These are phyloP conservation scores for Lachancea sp. DNA, from an alignment of 805 yeast species.

Conservation along the genomic window DNA sequence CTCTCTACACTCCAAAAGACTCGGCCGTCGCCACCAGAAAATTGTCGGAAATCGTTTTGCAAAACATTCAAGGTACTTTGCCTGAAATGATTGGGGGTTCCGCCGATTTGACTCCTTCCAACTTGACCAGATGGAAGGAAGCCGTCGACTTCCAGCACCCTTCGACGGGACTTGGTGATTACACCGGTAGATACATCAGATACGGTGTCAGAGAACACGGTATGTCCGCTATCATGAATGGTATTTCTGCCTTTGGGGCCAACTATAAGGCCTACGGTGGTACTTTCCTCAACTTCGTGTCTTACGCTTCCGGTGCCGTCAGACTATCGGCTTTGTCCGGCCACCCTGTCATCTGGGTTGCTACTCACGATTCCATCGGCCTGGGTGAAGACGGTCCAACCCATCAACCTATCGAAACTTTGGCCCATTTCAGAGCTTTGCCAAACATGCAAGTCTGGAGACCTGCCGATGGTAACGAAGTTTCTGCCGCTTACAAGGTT, in stretches of 20 bases:
- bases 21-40: constrained; percentile 89
- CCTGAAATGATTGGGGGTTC: constrained; percentile 97
- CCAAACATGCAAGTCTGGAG: constrained; percentile 85
- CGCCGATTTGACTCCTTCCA: constrained; percentile 96
- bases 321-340: constrained; percentile 80
- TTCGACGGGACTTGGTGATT: constrained; percentile 70
- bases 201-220: constrained; percentile 99
- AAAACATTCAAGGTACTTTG: constrained; percentile 50
- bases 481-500: constrained; percentile 71
- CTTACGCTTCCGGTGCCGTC: constrained; percentile 81
- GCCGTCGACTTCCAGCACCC: constrained; percentile 93
- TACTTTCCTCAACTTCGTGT: constrained; percentile 91
- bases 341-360: constrained; percentile 80
- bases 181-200: constrained; percentile 88
- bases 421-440: constrained; percentile 78
- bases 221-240: constrained; percentile 98
- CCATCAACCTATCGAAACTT: constrained; percentile 86
- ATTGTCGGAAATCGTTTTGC: constrained; percentile 75
- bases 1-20: constrained; percentile 72
- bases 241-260: constrained; percentile 84
- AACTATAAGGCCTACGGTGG: constrained; percentile 91
- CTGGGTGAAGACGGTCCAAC: constrained; percentile 93
- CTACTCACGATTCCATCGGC: constrained; percentile 87
- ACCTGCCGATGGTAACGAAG: constrained; percentile 91
- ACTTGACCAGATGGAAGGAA: constrained; percentile 80